Base-by-base conservation (phyloP, 73 alveolate species). In the Paramecium tetraurelia region DNA sequence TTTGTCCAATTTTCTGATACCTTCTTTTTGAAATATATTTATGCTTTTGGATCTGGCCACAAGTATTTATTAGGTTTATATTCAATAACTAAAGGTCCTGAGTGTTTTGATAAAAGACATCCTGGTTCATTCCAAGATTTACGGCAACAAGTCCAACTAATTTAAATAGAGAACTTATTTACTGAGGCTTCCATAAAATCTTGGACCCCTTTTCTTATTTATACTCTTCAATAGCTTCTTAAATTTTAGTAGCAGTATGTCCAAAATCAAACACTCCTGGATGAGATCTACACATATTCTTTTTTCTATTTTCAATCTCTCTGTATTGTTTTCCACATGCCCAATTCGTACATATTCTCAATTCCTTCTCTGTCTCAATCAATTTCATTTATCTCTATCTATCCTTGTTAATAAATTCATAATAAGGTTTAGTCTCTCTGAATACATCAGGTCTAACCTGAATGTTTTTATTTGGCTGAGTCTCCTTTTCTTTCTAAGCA, bases 241-340 rank as follows among this genome's bases (percentile, higher is more conserved):
- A 87, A 48, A 94, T 95, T 18, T 92, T 90, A 53, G 94, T 93
- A 70, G 99, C 98, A 59, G 99, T 96, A 89, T 97, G 96, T 27
- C 99, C 99, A 86, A 98, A 98, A 89, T 98, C 99, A 99, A 99
- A 98, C 46, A 93, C 96, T 12, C 99, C 99, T 27, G 99, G 98
- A 93, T 98, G 99, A 86, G 98, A 96, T 59, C n/a, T 68, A 85
- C 99, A 98, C 86, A 98, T 96, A 92, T 93, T 96, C 68, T 95
- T 96, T 33, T 83, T 89, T 50, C 87, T 89, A 41, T 89, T 83
- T 70, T 83, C 87, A 44, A 40, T 70, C 11, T 89, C 98, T 88
- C 97, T 94, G 93, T 92, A 97, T 58, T 92, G 85, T 76, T 96
- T 96, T 85, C 93, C 97, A 83, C 99, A 98, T 27, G 99, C 98